A percentile compares a stretch with the other conserved stretches of the same genome.
Conservation (phyloP, 192 early-diverging fungal species). For the Entomortierella parvispora region DNA sequence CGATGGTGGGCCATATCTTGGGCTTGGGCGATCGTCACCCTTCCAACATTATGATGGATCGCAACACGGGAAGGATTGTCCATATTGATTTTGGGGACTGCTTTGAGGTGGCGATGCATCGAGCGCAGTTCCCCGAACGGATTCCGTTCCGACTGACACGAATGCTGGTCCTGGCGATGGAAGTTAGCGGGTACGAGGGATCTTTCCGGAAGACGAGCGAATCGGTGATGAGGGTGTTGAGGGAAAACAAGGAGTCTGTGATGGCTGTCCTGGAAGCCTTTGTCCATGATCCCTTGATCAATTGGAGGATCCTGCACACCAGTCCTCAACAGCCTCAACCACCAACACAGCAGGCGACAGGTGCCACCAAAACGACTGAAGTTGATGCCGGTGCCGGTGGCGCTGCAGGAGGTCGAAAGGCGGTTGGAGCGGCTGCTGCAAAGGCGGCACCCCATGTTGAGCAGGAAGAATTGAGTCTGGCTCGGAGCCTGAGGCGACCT, state of each 20-base stretch:
- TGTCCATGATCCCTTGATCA: constrained; percentile 96
- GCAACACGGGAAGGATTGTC: constrained; percentile 89
- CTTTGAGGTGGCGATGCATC: constrained; percentile 95
- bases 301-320: constrained; percentile 79
- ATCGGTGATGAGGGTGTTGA: constrained; percentile 94
- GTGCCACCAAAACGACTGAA: background rate
- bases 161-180: constrained; percentile 99
- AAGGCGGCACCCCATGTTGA: no score
- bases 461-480: no score
- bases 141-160: constrained; percentile 99
- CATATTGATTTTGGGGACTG: constrained; percentile 99
- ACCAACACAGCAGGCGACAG: constrained; percentile 12
- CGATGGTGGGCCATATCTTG: constrained; percentile 97
- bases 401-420: no score
- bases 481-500: no score
- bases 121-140: constrained; percentile 95
- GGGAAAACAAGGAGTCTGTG: constrained; percentile 94
- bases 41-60: constrained; percentile 93
- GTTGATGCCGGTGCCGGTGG: no score
- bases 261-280: constrained; percentile 99
- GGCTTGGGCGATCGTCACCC: constrained; percentile 97
- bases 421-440: no score
- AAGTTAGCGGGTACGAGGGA: constrained; percentile 95
- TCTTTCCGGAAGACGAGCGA: constrained; percentile 96
- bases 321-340: constrained; percentile 63